A percentile compares a stretch with the other conserved stretches of the same genome.
Evolutionary conservation across 164 flowering plant species (phyloP).

Genomic region (Amborella trichopoda): DNA sequence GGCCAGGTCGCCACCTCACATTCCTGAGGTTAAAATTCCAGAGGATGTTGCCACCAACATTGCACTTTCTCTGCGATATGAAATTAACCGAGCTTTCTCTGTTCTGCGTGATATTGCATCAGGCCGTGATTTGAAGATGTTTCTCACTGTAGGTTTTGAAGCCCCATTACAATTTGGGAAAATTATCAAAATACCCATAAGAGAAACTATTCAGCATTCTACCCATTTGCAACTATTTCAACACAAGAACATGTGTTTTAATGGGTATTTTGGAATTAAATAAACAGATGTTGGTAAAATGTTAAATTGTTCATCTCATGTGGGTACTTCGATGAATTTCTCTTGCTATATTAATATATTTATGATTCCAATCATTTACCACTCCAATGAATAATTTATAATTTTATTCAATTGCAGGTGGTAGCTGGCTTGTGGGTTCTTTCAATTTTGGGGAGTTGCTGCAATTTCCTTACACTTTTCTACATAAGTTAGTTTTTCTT

Average conservation of each 20-base stretch:
- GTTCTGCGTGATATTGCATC: constrained; percentile 31
- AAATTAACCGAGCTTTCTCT: constrained; percentile 24
- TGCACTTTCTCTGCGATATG: constrained; percentile 30
- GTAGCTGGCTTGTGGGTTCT: constrained; percentile 29
- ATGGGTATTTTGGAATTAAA: too few relatives aligned
- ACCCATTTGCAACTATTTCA: too few relatives aligned
- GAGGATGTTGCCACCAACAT: constrained; percentile 41
- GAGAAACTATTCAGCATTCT: too few relatives aligned
- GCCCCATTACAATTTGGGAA: too few relatives aligned
- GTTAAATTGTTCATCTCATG: too few relatives aligned
- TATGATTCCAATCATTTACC: too few relatives aligned
- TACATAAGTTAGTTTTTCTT: constrained; percentile 20
- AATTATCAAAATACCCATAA: too few relatives aligned
- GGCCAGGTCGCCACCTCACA: constrained; percentile 40
- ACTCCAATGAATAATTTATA: too few relatives aligned
- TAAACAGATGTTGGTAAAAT: too few relatives aligned
- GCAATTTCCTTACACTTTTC: constrained; percentile 37
- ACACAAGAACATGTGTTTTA: too few relatives aligned
- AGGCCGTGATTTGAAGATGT: constrained; percentile 36
- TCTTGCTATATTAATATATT: too few relatives aligned
- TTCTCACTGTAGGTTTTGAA: constrained; percentile 24
- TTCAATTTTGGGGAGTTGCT: constrained; percentile 36
- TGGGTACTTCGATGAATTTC: too few relatives aligned
- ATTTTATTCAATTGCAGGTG: constrained; percentile 21
- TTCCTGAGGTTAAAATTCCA: constrained; percentile 53